Conservation (phyloP, 2,329 filamentous ascomycete species). For the Aspergillus novoparasiticus region DNA sequence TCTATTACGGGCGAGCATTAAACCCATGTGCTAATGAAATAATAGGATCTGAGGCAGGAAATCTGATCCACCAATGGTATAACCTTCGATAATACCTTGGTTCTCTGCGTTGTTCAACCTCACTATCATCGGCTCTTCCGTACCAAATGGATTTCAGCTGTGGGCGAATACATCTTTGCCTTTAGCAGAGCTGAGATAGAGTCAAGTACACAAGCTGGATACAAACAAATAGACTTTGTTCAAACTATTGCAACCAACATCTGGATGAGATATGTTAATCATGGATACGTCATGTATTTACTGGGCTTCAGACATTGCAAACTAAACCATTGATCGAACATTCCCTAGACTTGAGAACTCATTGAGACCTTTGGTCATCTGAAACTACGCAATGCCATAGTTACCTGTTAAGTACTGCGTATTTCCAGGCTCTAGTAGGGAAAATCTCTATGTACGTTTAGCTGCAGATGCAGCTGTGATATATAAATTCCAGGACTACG, state of each 20-base stretch:
- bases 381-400: too few species aligned
- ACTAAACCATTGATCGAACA: not conserved
- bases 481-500: too few species aligned
- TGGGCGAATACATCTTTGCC: not conserved
- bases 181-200: not conserved
- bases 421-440: too few species aligned
- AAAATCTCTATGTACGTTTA: too few species aligned
- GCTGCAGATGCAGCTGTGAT: too few species aligned
- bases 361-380: too few species aligned
- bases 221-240: not conserved
- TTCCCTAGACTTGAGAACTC: too few species aligned
- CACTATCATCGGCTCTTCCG: not conserved
- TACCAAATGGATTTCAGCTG: not conserved
- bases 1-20: not conserved
- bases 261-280: too few species aligned
- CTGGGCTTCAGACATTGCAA: not conserved
- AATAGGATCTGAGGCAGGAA: not conserved
- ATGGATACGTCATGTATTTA: not conserved
- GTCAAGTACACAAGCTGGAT: not conserved
- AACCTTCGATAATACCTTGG: not conserved
- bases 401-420: too few species aligned
- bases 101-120: not conserved
- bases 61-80: not conserved
- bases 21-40: not conserved
- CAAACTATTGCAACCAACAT: not conserved